Percentiles rank a stretch among this genome's conserved stretches.
phyloP scores from a whole-genome alignment of 441 rosid species.

The Hypseocharis bilobata region DNA sequence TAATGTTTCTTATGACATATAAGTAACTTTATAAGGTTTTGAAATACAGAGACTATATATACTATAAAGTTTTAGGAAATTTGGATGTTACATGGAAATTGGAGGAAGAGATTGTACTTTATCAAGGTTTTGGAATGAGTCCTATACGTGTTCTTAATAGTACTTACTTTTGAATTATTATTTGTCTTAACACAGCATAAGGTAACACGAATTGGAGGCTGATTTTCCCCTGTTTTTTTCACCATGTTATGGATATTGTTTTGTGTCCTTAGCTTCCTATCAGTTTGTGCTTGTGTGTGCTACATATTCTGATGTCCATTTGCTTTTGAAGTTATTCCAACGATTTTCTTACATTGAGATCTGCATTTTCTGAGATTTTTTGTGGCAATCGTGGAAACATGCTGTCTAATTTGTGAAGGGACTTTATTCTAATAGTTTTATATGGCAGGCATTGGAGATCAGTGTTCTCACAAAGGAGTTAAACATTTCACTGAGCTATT shows the following conservation, averaged over 20 bases:
- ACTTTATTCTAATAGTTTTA: neutral
- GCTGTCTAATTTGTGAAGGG: neutral
- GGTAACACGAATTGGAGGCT: neutral
- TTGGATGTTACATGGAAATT: neutral
- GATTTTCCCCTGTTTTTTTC: neutral
- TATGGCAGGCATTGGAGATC: constrained; percentile 64
- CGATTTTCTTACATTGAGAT: neutral
- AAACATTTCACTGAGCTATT: constrained; percentile 52
- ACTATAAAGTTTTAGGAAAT: neutral
- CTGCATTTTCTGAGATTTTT: neutral
- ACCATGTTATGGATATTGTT: neutral
- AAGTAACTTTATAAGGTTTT: too few relatives aligned
- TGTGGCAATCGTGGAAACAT: neutral
- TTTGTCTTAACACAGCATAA: neutral
- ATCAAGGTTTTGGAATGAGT: neutral
- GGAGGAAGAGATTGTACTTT: neutral
- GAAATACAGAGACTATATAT: too few relatives aligned
- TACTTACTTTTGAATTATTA: too few relatives aligned
- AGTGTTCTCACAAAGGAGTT: constrained; percentile 52
- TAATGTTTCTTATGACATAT: neutral
- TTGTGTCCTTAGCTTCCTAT: neutral
- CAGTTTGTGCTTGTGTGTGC: neutral
- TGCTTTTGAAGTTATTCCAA: neutral
- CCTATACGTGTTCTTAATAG: too few relatives aligned
- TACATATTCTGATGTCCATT: neutral